Evolutionary conservation across 2,329 filamentous ascomycete species (phyloP), one percentile per base, ranked within the genome.

Genomic region (Xylaria arbuscula): DNA sequence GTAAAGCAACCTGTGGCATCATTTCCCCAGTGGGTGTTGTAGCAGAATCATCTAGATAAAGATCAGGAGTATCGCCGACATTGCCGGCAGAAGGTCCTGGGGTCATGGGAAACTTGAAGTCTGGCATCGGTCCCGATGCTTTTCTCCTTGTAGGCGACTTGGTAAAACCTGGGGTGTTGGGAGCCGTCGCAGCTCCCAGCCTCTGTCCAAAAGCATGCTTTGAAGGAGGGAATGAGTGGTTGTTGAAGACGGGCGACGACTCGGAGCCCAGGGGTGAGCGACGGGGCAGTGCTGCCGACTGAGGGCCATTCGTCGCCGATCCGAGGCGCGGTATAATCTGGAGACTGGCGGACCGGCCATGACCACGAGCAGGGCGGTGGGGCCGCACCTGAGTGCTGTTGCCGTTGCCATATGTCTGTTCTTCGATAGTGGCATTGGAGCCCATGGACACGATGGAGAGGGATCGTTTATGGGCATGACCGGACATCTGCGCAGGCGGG

Each of bases 371-470:
- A 22, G 88, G 86, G 61, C 88, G 85, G 60, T 85, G 81, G 22
- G 85, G 80, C 72, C 82, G 80, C 38, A 76, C 69, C 1, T 81
- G 76, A 15, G 78, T 73, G 34, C 86, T 83, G 70, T 82, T 83
- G 34, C 86, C 83, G 70, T 82, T 83, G 64, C 78, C 79, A 57
- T 82, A 80, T 22, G 75, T 72, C 51, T 83, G 80, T 24, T 87
- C 86, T 48, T 84, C 80, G 22, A 82, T 80, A 36, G 81, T 83
- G 45, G 82, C 81, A 72, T 83, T 75, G 22, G 88, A 88, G 11
- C 90, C 91, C 73, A 95, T 88, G 10, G 93, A 95, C 54, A 95
- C 89, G 71, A 96, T 95, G 19, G 93, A 96, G 36, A 96, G 86
- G 2, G 93, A 95, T 74, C 92, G 86, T 78, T 91, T 89, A 75